phyloP scores from a whole-genome alignment of 805 yeast species.

The Cyberlindnera subsufficiens region DNA sequence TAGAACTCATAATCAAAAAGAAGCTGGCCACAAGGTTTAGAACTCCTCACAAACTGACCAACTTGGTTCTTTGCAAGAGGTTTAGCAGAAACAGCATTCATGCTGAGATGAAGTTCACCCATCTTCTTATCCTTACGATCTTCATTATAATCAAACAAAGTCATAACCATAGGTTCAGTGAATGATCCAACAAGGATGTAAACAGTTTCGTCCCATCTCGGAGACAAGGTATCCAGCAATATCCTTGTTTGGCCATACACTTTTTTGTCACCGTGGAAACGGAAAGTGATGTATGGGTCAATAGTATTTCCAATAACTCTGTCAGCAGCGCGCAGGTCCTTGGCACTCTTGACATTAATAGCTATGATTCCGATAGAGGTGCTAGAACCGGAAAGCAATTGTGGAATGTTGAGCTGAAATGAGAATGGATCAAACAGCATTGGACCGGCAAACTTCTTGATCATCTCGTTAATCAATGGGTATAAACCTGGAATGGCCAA shows the following conservation, averaged over 20 bases:
- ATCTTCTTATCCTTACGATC: slow-evolving; percentile 72
- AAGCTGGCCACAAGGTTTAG: slow-evolving; percentile 75
- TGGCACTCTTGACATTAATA: slow-evolving; percentile 61
- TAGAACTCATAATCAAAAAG: slow-evolving; percentile 65
- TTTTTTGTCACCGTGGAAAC: slow-evolving; percentile 45
- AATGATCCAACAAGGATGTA: slow-evolving; percentile 66
- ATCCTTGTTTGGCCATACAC: slow-evolving; percentile 69
- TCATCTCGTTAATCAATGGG: slow-evolving; percentile 78
- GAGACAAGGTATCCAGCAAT: slow-evolving; percentile 60
- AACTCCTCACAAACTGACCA: slow-evolving; percentile 68
- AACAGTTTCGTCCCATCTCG: slow-evolving; percentile 80
- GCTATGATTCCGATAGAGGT: slow-evolving; percentile 85
- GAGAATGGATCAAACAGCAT: slow-evolving; percentile 85
- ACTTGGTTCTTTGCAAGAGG: slow-evolving; percentile 42
- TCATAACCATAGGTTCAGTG: slow-evolving; percentile 75
- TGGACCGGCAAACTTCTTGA: slow-evolving; percentile 83
- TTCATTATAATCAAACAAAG: slow-evolving; percentile 72
- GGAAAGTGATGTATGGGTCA: slow-evolving; percentile 83
- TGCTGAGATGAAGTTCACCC: slow-evolving; percentile 71
- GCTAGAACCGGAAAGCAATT: slow-evolving; percentile 79
- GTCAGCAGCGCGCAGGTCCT: slow-evolving; percentile 61
- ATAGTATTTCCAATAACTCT: slow-evolving; percentile 65
- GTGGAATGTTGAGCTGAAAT: slow-evolving; percentile 88
- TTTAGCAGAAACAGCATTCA: slow-evolving; percentile 56
- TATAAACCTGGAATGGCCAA: slow-evolving; percentile 83